phyloP scores from a whole-genome alignment of 2,329 filamentous ascomycete genomes.

The Exophiala bonariae region DNA sequence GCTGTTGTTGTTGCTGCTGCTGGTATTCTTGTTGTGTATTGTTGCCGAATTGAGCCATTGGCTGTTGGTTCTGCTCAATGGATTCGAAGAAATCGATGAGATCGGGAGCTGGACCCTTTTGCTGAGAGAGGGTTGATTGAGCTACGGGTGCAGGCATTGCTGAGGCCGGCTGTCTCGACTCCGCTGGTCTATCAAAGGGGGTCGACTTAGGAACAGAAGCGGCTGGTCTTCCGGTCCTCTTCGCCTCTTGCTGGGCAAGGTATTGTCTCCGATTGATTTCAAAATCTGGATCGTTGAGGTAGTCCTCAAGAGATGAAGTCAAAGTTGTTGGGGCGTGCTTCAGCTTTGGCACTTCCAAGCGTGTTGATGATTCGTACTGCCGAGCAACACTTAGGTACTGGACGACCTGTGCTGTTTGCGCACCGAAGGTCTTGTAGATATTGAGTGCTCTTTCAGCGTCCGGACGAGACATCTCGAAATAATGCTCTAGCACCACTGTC shows the following conservation, averaged over 20 bases:
- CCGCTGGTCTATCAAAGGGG: slow-evolving; percentile 34
- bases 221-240: slow-evolving; percentile 41
- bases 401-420: slow-evolving; percentile 89
- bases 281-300: slow-evolving; percentile 91
- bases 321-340: slow-evolving; percentile 96
- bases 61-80: slow-evolving; percentile 83
- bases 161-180: slow-evolving; percentile 25
- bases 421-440: slow-evolving; percentile 89
- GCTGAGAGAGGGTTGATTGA: slow-evolving; percentile 32
- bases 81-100: slow-evolving; percentile 94
- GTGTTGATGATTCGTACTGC: slow-evolving; percentile 86
- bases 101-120: slow-evolving; percentile 57
- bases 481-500: slow-evolving; percentile 66
- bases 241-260: slow-evolving; percentile 76
- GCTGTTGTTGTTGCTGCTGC: slow-evolving; percentile 42
- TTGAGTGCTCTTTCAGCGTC: slow-evolving; percentile 89
- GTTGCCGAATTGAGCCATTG: slow-evolving; percentile 53
- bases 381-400: slow-evolving; percentile 84
- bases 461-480: slow-evolving; percentile 95
- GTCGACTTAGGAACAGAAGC: slow-evolving; percentile 22
- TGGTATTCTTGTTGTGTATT: slow-evolving; percentile 38
- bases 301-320: slow-evolving; percentile 86
- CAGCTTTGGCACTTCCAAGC: slow-evolving; percentile 91
- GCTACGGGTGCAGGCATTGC: slow-evolving; percentile 8
- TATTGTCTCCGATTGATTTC: slow-evolving; percentile 92